Base-by-base conservation (phyloP, 2,329 filamentous ascomycete species). In the Trichoderma breve region DNA sequence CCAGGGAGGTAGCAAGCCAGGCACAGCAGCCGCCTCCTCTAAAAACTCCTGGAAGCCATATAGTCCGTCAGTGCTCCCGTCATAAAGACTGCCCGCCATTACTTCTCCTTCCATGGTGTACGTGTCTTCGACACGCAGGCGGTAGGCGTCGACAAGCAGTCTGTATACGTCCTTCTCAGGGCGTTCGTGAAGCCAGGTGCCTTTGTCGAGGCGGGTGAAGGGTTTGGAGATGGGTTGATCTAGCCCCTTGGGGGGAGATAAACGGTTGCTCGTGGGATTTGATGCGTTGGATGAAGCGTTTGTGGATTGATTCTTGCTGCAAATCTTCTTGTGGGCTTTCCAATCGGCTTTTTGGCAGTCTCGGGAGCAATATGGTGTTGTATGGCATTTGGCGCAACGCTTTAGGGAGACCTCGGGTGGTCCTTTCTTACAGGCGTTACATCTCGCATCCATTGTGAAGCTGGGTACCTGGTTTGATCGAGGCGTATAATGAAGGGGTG, bases 91-190 rank as follows among this genome's bases (percentile, higher is more conserved):
- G 71, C 79, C 81, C 0, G 26, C 15, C 2, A 78, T 78, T 1
- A 65, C 39, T 0, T 77, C 64, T 51, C 79, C 78, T 1, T 79
- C 76, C 2, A 80, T 69, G 0, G 71, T 77, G 73, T 78, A 77
- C 9, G 76, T 72, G 72, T 86, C 84, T 3, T 83, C 79, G 12
- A 82, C 71, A n/a, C 81, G 82, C 15, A 87, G 74, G 34, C 84
- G 84, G 75, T 86, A 87, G 1, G 80, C 73, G 73, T 88, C 85
- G 67, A 87, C 81, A 11, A 88, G 81, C 1, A 86, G 74, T 21
- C 78, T 75, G 76, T 83, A 87, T 4, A 84, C 81, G 58, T 86
- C 85, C 24, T 76, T 76, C 73, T 85, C 79, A 1, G 83, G 78
- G 11, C 83, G 83, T 73, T 78, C 76, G 69, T 86, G 82, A 3